A percentile compares a stretch with the other conserved stretches of the same genome.
Evolutionary conservation across 164 flowering plant genomes (phyloP).

Genomic region (Tetrastigma voinierianum): DNA sequence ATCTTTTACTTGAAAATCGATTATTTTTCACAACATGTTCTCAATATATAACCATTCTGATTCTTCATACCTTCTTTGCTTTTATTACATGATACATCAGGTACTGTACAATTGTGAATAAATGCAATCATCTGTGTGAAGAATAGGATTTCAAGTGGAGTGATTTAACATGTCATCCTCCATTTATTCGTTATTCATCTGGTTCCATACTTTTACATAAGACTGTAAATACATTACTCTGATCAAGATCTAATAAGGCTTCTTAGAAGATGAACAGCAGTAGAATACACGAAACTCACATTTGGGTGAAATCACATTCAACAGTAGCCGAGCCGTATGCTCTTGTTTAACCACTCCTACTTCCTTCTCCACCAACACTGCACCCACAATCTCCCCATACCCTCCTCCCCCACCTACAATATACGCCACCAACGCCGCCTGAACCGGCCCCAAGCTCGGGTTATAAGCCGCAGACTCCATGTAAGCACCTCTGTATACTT

Average conservation of each 20-base stretch:
- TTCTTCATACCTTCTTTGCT: too few relatives aligned
- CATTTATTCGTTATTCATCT: slow-evolving; percentile 2
- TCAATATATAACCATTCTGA: too few relatives aligned
- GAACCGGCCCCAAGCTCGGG: slow-evolving; percentile 80
- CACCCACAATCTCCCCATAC: slow-evolving; percentile 60
- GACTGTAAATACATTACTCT: not conserved
- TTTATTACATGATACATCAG: too few relatives aligned
- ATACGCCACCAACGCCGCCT: slow-evolving; percentile 85
- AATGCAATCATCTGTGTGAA: too few relatives aligned
- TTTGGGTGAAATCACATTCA: slow-evolving; percentile 54
- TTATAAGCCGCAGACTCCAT: slow-evolving; percentile 92
- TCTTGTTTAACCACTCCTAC: slow-evolving; percentile 73
- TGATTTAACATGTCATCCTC: not conserved
- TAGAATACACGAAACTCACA: slow-evolving; percentile 59
- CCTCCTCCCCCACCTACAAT: slow-evolving; percentile 64
- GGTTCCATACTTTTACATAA: not conserved
- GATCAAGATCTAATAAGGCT: slow-evolving; percentile 1
- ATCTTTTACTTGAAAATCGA: too few relatives aligned
- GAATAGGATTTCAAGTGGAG: not conserved
- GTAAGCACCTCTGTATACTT: slow-evolving; percentile 66
- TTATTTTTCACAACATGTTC: too few relatives aligned
- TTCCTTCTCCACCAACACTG: slow-evolving; percentile 79
- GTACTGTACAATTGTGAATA: too few relatives aligned
- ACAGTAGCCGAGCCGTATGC: slow-evolving; percentile 55
- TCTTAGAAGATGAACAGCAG: slow-evolving; percentile 25